Base-by-base conservation (phyloP, 1,139 yeast genomes). In the Pichia sp. region DNA sequence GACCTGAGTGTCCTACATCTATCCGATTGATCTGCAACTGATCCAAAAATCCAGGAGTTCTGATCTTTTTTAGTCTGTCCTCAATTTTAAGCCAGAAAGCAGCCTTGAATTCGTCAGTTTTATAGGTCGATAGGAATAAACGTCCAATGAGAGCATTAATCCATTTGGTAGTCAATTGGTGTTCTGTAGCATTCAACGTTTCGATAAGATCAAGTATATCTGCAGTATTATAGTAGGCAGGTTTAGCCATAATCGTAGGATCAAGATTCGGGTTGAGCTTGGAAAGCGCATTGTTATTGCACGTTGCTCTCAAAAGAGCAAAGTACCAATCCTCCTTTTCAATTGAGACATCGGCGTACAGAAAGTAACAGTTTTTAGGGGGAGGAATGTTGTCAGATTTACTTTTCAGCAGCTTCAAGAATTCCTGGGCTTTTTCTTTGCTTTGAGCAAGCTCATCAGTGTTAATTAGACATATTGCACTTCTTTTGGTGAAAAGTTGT, bases 321-420 rank as follows among this genome's bases (percentile, higher is more conserved):
- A 90, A 90, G 68, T 92, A 92, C 88, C 97, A 85, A 67, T 90
- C 96, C 68, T 92, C 99, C 66, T 93, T 92, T 49, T 86, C 92
- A 52, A 78, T 78, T 60, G 90, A 88, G 51, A 81, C 77, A 64
- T 89, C 96, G 51, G 86, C 81, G 67, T 90, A 89, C 2, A 92
- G 70, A 70, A 79, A 93, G 63, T 86, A 85, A 1, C 90, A 79
- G 50, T 78, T 75, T 26, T 81, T 80, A 0, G 88, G 84, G 1
- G 78, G 38, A 0, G 59, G 58, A 31, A 45, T 53, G 43, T 13
- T 68, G 64, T 54, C 58, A 1, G 43, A 23, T 26, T 50, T 31
- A 6, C 44, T 45, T 26, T 52, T 36, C 10, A 56, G n/a, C 13
- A 36, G 40, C n/a, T 36, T 36, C 15, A 36, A 36, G 19, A 2